Evolutionary conservation across 2,329 filamentous ascomycete species (phyloP), one percentile per base, ranked within the genome.

Genomic region (Epichloe glyceriae): DNA sequence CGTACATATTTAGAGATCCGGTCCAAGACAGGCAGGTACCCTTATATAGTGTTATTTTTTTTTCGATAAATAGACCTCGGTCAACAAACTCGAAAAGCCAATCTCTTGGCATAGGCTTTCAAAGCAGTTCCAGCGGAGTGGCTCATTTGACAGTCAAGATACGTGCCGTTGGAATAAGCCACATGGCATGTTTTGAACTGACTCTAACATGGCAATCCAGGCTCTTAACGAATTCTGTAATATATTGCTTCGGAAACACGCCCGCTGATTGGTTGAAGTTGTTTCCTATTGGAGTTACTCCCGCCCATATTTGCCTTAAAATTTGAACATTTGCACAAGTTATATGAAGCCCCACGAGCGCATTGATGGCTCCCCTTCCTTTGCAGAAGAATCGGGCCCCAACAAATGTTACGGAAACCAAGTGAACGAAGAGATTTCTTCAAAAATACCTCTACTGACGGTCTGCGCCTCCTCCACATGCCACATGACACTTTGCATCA

Each of bases 391-490:
- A 30, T 4, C 26, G 8, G 26, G 26, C 3, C 26, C 26, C 26
- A 30, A 30, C 0, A 30, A 11, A 4, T 30, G 10, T 30, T 30
- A 1, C 10, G 26, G 26, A 4, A 30, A 11, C 3, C 8, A 30
- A 30, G 1, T 4, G 26, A 30, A 30, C 26, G 26, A 30, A 30
- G 26, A 30, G 8, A 30, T 4, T 30, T 10, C 3, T 30, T 10
- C 1, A 10, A 30, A 30, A 30, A 30, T 2, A 82, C 76, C 82
- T 79, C 82, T 79, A 84, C 84, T 17, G 11, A 50, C 17, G 33
- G 22, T 17, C 26, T 8, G 14, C 22, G 37, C 41, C 42, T 48
- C 35, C 30, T 41, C 46, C 46, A 17, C 50, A 49, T 41, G 33
- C 46, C 46, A 17, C 50, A 49, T 41, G 33, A 42, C 12, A 49